phyloP scores from a whole-genome alignment of 2,329 filamentous ascomycete genomes.

The Hymenotorrendiella dingleyae region DNA sequence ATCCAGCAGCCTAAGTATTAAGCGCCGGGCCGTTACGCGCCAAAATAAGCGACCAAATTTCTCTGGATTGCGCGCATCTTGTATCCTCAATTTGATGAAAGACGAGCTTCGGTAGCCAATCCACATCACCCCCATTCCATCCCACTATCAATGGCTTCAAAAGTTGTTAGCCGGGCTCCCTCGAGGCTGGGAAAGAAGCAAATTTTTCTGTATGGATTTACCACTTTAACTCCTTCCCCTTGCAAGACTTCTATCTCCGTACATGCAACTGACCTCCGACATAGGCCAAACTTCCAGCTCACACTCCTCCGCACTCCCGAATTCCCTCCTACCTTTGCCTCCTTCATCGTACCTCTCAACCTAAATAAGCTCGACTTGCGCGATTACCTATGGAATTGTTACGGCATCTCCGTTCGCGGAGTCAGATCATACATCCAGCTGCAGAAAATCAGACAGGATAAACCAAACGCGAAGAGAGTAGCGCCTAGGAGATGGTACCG shows the following conservation, averaged over 20 bases:
- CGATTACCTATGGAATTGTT: conserved; percentile 87
- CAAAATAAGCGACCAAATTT: no score
- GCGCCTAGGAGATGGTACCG: conserved; percentile 56
- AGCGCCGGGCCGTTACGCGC: no score
- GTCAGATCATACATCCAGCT: conserved; percentile 78
- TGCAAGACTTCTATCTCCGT: background rate
- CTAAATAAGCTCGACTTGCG: conserved; percentile 96
- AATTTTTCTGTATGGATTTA: conserved; percentile 46
- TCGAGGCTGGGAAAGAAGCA: conserved; percentile 48
- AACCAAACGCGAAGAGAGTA: conserved; percentile 34
- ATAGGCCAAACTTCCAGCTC: conserved; percentile 79
- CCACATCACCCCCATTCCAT: background rate
- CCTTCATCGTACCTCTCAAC: conserved; percentile 82
- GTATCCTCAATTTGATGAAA: no score
- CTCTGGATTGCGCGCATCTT: no score
- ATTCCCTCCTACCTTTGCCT: conserved; percentile 73
- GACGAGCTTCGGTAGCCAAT: background rate
- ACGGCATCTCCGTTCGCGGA: conserved; percentile 65
- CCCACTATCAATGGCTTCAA: conserved; percentile 16
- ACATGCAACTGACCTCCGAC: conserved; percentile 9
- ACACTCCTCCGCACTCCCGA: conserved; percentile 69
- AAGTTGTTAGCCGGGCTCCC: conserved; percentile 14
- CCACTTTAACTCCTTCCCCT: background rate
- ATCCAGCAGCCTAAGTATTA: no score
- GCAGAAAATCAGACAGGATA: conserved; percentile 52